phyloP scores from a whole-genome alignment of 2,329 filamentous ascomycete genomes.

The Pyrenophora seminiperda region DNA sequence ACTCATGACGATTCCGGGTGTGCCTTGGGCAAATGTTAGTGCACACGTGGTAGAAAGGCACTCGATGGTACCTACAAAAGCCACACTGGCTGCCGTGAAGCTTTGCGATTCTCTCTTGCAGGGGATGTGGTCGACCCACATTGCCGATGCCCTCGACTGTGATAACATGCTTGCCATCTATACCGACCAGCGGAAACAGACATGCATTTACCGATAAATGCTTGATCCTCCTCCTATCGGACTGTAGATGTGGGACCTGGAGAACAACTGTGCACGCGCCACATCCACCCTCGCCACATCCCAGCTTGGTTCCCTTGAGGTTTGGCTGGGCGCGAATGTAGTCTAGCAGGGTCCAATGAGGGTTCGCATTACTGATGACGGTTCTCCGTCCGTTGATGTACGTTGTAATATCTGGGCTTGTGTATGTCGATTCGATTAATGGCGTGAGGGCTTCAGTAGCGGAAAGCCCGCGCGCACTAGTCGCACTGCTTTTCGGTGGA shows the following conservation, averaged over 20 bases:
- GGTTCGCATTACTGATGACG: constrained; percentile 81
- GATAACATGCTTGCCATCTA: constrained; percentile 97
- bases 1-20: constrained; percentile 91
- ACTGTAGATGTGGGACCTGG: constrained; percentile 61
- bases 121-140: constrained; percentile 80
- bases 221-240: constrained; percentile 82
- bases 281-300: constrained; percentile 93
- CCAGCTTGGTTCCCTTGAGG: constrained; percentile 91
- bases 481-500: constrained; percentile 37
- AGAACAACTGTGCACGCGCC: constrained; percentile 86
- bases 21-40: constrained; percentile 47
- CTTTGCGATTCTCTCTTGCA: constrained; percentile 88
- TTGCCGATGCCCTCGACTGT: constrained; percentile 94
- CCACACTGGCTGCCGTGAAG: constrained; percentile 90
- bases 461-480: constrained; percentile 30
- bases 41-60: fast-evolving
- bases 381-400: constrained; percentile 91
- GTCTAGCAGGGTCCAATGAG: constrained; percentile 87
- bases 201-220: constrained; percentile 96
- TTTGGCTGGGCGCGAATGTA: constrained; percentile 83
- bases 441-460: constrained; percentile 57
- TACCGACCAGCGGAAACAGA: constrained; percentile 83
- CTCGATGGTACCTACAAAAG: constrained; percentile 64
- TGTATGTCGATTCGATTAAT: constrained; percentile 78
- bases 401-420: constrained; percentile 74